phyloP scores from a whole-genome alignment of 1,139 yeast genomes.

The Wickerhamomyces sp. region DNA sequence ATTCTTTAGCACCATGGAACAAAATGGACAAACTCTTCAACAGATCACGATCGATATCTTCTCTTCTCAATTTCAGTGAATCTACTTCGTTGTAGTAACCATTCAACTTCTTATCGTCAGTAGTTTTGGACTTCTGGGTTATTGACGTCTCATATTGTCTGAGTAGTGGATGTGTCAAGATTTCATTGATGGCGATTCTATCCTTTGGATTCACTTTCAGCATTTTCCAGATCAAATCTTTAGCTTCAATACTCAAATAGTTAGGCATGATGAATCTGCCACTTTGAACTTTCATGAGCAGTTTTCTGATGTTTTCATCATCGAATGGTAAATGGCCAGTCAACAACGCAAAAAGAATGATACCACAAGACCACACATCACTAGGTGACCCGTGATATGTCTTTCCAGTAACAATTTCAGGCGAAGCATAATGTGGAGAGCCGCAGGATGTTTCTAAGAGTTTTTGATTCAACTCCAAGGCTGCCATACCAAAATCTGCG shows the following conservation, averaged over 20 bases:
- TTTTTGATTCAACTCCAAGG: conserved; percentile 80
- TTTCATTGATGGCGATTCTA: conserved; percentile 70
- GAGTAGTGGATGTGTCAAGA: conserved; percentile 74
- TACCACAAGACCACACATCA: conserved; percentile 99
- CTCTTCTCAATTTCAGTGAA: conserved; percentile 23
- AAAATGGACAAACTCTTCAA: conserved; percentile 79
- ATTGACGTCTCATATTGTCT: conserved; percentile 48
- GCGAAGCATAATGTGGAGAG: conserved; percentile 97
- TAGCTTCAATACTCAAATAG: conserved; percentile 75
- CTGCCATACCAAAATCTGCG: conserved; percentile 99
- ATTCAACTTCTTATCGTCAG: conserved; percentile 18
- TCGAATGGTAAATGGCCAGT: conserved; percentile 97
- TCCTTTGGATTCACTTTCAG: conserved; percentile 72
- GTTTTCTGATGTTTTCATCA: conserved; percentile 85
- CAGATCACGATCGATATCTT: conserved; percentile 75
- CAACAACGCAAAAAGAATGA: conserved; percentile 83
- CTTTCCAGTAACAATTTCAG: conserved; percentile 93
- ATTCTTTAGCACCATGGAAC: conserved; percentile 82
- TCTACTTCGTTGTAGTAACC: conserved; percentile 25
- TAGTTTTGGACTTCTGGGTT: conserved; percentile 21
- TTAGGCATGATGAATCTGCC: conserved; percentile 85
- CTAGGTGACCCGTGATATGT: conserved; percentile 96
- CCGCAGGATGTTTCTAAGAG: conserved; percentile 95
- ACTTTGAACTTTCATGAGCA: conserved; percentile 83
- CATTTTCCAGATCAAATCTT: conserved; percentile 79